These are phyloP conservation scores for Aspergillus hiratsukae DNA, from an alignment of 2,329 filamentous ascomycete species.

Conservation along the genomic window DNA sequence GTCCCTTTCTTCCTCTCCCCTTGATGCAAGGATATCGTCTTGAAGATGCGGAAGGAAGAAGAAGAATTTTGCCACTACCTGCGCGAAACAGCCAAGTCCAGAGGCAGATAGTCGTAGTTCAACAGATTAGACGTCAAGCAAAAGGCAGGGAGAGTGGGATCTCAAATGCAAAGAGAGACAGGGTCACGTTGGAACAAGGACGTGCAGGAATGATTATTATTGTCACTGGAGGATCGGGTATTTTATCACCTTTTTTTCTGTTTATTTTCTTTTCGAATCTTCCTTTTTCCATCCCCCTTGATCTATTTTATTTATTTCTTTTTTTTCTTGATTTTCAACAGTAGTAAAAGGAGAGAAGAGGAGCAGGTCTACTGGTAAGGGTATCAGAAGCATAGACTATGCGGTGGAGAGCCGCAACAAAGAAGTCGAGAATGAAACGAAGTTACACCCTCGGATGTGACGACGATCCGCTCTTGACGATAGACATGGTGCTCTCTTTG, in stretches of 20 bases:
- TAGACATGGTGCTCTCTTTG: not conserved
- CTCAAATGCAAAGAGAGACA: conserved; percentile 4
- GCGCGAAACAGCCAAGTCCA: not conserved
- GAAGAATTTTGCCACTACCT: conserved; percentile 11
- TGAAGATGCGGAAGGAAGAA: conserved; percentile 4
- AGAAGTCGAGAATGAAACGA: not conserved
- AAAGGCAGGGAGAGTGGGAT: conserved; percentile 13
- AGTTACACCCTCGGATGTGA: not conserved
- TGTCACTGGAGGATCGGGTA: conserved; percentile 16
- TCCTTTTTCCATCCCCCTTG: not conserved
- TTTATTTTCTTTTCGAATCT: conserved; percentile 4
- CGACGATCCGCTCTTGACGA: not conserved
- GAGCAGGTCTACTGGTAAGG: conserved; percentile 2
- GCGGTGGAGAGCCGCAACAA: conserved; percentile 9
- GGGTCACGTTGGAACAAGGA: conserved; percentile 15
- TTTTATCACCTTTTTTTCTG: conserved; percentile 4
- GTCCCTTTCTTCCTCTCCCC: not conserved
- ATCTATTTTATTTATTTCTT: conserved; percentile 8
- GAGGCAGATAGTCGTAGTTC: conserved; percentile 2
- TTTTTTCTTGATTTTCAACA: conserved; percentile 1
- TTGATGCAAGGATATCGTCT: conserved; percentile 3
- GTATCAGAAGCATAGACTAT: conserved; percentile 6
- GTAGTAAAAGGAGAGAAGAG: not conserved
- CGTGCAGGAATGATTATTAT: not conserved
- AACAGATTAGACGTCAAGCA: conserved; percentile 6